Conservation (phyloP, 805 yeast species). For the Candida yuanshanica region DNA sequence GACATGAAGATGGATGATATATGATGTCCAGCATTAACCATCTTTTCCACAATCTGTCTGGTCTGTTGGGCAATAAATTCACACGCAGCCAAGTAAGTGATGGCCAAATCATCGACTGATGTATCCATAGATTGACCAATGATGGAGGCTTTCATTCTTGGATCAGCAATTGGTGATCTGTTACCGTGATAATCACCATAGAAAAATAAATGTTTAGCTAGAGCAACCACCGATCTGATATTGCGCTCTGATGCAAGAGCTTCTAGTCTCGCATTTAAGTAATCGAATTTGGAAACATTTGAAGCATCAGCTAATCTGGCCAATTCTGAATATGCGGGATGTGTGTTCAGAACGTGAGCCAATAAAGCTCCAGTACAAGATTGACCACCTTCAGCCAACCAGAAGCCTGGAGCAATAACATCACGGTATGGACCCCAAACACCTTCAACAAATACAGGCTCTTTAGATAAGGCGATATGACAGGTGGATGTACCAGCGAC, state of each 20-base stretch:
- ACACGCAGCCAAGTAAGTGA: slow-evolving; percentile 87
- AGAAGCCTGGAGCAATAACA: slow-evolving; percentile 80
- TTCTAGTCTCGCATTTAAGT: slow-evolving; percentile 71
- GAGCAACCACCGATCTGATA: slow-evolving; percentile 66
- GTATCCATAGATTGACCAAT: slow-evolving; percentile 92
- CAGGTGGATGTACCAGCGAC: slow-evolving; percentile 99
- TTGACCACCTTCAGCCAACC: slow-evolving; percentile 99
- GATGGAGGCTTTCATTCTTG: slow-evolving; percentile 85
- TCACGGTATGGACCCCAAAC: slow-evolving; percentile 99
- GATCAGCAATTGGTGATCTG: slow-evolving; percentile 96
- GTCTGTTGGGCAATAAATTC: slow-evolving; percentile 98
- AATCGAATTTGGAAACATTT: slow-evolving; percentile 73
- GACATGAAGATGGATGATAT: slow-evolving; percentile 78
- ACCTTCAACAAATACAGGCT: slow-evolving; percentile 87
- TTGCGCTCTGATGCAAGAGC: slow-evolving; percentile 49
- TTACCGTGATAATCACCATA: slow-evolving; percentile 97
- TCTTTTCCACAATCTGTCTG: slow-evolving; percentile 84
- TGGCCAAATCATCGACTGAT: slow-evolving; percentile 77
- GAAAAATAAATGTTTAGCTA: slow-evolving; percentile 82
- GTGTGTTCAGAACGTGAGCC: slow-evolving; percentile 81
- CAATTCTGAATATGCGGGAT: slow-evolving; percentile 80
- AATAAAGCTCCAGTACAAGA: slow-evolving; percentile 93
- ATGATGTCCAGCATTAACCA: slow-evolving; percentile 75
- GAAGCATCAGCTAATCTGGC: slow-evolving; percentile 62
- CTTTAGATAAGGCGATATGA: slow-evolving; percentile 80